These are phyloP conservation scores for Rhinocladiella similis DNA, from an alignment of 2,329 filamentous ascomycete genomes.

Conservation along the genomic window DNA sequence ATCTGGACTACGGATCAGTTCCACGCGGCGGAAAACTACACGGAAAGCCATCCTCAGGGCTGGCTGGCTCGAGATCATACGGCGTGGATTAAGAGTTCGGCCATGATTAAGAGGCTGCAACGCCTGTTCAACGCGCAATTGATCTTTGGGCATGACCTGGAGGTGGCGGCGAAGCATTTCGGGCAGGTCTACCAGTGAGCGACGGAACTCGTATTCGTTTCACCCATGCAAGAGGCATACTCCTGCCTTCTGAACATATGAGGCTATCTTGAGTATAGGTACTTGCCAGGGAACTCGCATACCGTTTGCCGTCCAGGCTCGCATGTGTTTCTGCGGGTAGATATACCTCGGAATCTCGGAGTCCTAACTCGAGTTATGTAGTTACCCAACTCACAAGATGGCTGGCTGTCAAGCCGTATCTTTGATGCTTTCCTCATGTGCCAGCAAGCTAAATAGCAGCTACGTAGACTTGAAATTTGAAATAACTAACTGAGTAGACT, in stretches of 20 bases:
- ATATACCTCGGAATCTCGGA: background rate
- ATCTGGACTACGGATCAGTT: slow-evolving; percentile 45
- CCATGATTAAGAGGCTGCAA: slow-evolving; percentile 37
- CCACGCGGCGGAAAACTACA: slow-evolving; percentile 43
- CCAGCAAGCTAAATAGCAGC: slow-evolving; percentile 1
- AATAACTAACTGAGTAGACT: slow-evolving; percentile 1
- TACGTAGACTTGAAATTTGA: slow-evolving; percentile 5
- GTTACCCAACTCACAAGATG: slow-evolving; percentile 1
- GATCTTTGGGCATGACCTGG: slow-evolving; percentile 37
- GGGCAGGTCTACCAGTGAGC: slow-evolving; percentile 14
- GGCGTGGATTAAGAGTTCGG: slow-evolving; percentile 38
- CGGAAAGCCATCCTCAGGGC: slow-evolving; percentile 37
- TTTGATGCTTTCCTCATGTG: background rate
- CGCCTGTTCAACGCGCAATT: slow-evolving; percentile 35
- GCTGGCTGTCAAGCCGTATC: slow-evolving; percentile 1
- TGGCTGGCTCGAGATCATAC: slow-evolving; percentile 40
- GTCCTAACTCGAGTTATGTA: slow-evolving; percentile 1
- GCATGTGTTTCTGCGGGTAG: background rate
- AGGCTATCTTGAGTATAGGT: background rate
- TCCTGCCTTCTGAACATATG: background rate
- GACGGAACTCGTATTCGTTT: background rate
- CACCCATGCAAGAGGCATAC: background rate
- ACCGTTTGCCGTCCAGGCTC: background rate
- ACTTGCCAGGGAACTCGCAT: background rate
- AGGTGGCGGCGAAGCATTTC: slow-evolving; percentile 22